Base-by-base conservation (phyloP, 768 basidiomycete genomes). In the Tremella mesenterica region DNA sequence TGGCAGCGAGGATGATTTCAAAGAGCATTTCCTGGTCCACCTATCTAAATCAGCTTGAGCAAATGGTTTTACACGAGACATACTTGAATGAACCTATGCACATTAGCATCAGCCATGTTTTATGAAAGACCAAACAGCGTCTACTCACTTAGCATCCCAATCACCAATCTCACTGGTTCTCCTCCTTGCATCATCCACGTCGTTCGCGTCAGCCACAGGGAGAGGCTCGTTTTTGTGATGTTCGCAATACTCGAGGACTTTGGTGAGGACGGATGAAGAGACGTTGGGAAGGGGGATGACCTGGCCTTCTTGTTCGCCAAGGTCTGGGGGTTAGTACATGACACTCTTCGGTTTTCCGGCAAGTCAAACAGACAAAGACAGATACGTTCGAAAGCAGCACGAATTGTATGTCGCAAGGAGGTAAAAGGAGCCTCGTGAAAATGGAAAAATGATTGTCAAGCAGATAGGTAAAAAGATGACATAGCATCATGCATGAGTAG, bases 11-110 rank as follows among this genome's bases (percentile, higher is more conserved):
- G 74, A 97, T 99, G 73, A 97, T 99, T 78, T 99, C 95, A 63
- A 97, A 97, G 5, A 99, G 81, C 93, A 97, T 97, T 77, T 97
- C 95, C 76, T 97, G 95, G 79, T 97, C 95, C 55, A 97, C 95
- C 39, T 74, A 47, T 27, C 44, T 8, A 31, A 28, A 48, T 53
- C 39, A 53, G 57, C 34, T n/a, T 49, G 20, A 3, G 5, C 27
- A 25, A 14, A 38, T 31, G 26, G 4, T 46, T n/a, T 39, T n/a
- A 20, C 39, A 18, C 51, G 2, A 54, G 10, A 36, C 58, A 18
- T 5, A 53, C 58, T 38, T 30, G 53, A 29, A 62, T 58, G 36
- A 59, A 96, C 77, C 45, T 47, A 23, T 12, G 23, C 12, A n/a
- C n/a, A n/a, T n/a, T n/a, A n/a, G n/a, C n/a, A n/a, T 41, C 38